A percentile compares a stretch with the other conserved stretches of the same genome.
phyloP scores from a whole-genome alignment of 352 stramenopile genomes.

The Globisporangium middletonii region DNA sequence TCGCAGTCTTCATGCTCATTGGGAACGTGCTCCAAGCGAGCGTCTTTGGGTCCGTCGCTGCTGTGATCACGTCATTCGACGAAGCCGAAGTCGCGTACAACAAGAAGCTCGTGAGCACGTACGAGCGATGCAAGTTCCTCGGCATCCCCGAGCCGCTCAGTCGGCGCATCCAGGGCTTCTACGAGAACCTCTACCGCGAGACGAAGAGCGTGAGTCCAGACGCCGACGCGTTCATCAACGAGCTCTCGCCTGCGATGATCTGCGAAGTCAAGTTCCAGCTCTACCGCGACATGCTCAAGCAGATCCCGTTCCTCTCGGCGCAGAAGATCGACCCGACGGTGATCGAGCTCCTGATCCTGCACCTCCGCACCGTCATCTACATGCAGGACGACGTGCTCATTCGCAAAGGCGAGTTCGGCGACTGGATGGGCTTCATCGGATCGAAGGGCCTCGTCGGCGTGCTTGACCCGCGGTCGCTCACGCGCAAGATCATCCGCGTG shows the following conservation, averaged over 20 bases:
- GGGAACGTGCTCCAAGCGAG: constrained; percentile 64
- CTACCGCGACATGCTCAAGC: constrained; percentile 73
- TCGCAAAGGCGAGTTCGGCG: constrained; percentile 69
- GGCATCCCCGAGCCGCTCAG: constrained; percentile 47
- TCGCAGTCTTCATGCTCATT: constrained; percentile 66
- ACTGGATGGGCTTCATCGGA: constrained; percentile 83
- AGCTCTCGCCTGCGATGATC: constrained; percentile 59
- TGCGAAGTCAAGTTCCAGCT: constrained; percentile 79
- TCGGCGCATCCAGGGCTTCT: constrained; percentile 55
- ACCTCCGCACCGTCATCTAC: constrained; percentile 69
- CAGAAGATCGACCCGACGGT: constrained; percentile 56
- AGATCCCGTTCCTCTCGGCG: constrained; percentile 69
- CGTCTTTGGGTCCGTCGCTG: constrained; percentile 60
- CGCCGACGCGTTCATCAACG: constrained; percentile 70
- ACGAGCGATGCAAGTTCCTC: constrained; percentile 58
- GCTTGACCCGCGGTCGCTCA: constrained; percentile 42
- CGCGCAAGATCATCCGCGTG: constrained; percentile 52
- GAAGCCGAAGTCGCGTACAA: constrained; percentile 62
- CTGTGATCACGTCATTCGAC: constrained; percentile 63
- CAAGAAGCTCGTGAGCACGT: constrained; percentile 61
- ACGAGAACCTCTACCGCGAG: constrained; percentile 65
- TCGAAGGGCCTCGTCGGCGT: constrained; percentile 62
- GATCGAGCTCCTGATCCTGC: constrained; percentile 74
- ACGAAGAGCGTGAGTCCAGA: constrained; percentile 59
- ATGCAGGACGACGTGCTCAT: constrained; percentile 80